These are phyloP conservation scores for Fusarium pseudonygamai DNA, from an alignment of 2,329 filamentous ascomycete genomes.

Conservation along the genomic window DNA sequence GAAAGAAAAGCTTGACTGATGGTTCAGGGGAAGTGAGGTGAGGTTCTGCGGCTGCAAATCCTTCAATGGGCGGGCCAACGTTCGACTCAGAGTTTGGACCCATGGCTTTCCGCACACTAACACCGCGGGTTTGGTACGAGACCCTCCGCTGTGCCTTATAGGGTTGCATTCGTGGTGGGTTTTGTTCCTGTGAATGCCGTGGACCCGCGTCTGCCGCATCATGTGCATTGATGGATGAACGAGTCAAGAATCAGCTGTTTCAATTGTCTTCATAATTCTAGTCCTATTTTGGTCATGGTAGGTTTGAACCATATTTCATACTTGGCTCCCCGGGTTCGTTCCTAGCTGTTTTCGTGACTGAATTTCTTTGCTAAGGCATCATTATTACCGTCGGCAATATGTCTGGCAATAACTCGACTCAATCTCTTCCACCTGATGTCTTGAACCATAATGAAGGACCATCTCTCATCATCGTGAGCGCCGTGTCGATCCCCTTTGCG, in stretches of 20 bases:
- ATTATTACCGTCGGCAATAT: not conserved
- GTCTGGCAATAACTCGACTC: not conserved
- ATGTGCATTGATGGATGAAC: not conserved
- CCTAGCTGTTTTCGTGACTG: not conserved
- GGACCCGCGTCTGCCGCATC: not conserved
- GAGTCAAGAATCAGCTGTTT: not conserved
- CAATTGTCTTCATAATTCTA: not conserved
- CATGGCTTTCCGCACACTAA: not conserved
- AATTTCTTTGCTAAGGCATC: accelerated
- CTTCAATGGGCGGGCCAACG: not conserved
- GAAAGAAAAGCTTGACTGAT: accelerated
- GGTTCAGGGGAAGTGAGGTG: not conserved
- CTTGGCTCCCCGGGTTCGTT: not conserved
- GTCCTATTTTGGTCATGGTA: not conserved
- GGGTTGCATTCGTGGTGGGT: not conserved
- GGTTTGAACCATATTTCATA: not conserved
- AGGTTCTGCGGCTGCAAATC: not conserved
- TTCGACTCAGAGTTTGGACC: not conserved
- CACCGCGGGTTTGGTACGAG: not conserved
- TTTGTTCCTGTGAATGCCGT: not conserved
- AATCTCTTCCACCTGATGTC: not conserved
- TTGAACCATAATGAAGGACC: not conserved
- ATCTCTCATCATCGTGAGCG: not conserved
- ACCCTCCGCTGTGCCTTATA: no score
- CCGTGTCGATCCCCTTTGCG: not conserved